phyloP scores from a whole-genome alignment of 495 filamentous ascomycete genomes.

The Rostrohypoxylon terebratum region DNA sequence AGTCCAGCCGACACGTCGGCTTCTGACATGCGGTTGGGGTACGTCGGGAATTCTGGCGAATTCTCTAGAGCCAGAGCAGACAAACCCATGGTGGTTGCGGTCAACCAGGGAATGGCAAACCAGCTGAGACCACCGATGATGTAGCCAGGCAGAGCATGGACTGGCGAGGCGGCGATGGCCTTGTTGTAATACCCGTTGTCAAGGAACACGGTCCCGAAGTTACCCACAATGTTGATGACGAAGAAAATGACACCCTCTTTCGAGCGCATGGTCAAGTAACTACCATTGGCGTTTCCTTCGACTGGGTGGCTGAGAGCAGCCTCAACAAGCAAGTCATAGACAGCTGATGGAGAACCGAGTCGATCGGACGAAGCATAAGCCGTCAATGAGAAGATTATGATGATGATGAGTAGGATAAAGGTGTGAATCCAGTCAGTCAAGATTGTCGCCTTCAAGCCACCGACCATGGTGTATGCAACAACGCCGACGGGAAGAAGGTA shows the following conservation, averaged over 20 bases:
- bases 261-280: slow-evolving; percentile 90
- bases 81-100: slow-evolving; percentile 94
- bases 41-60: slow-evolving; percentile 78
- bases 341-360: slow-evolving; percentile 82
- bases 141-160: slow-evolving; percentile 92
- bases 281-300: slow-evolving; percentile 84
- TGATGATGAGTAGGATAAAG: slow-evolving; percentile 86
- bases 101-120: slow-evolving; percentile 97
- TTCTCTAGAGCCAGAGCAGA: slow-evolving; percentile 84
- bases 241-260: slow-evolving; percentile 94
- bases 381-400: slow-evolving; percentile 90
- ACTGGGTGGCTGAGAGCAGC: slow-evolving; percentile 81
- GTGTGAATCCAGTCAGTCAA: slow-evolving; percentile 76
- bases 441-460: slow-evolving; percentile 63
- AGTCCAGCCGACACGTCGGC: slow-evolving; percentile 87
- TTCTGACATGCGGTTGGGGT: slow-evolving; percentile 75
- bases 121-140: slow-evolving; percentile 90
- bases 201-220: slow-evolving; percentile 83
- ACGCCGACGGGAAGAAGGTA: slow-evolving; percentile 91
- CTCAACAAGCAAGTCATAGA: slow-evolving; percentile 82
- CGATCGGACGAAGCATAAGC: slow-evolving; percentile 79
- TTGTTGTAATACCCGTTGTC: slow-evolving; percentile 94
- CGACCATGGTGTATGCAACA: slow-evolving; percentile 75
- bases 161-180: slow-evolving; percentile 89
- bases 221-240: slow-evolving; percentile 92